Evolutionary conservation across 2,329 filamentous ascomycete species (phyloP).

Genomic region (Phyllosticta paracitricarpa): DNA sequence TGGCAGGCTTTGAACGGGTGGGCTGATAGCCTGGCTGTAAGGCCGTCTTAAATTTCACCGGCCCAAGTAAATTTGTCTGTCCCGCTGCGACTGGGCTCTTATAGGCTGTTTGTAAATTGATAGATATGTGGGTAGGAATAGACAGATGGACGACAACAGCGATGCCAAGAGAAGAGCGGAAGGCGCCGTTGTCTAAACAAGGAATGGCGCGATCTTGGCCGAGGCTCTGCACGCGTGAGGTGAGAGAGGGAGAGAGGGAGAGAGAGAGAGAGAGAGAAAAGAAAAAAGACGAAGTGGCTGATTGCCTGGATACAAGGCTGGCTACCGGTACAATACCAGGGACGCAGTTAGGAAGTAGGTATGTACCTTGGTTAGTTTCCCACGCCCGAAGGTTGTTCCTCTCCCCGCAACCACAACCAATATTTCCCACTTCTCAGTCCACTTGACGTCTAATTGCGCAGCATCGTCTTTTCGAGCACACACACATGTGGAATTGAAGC

Average conservation of each 20-base stretch:
- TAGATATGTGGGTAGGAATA: not conserved
- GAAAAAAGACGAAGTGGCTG: no score
- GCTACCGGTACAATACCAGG: no score
- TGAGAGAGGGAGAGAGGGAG: not conserved
- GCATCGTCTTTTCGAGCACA: not conserved
- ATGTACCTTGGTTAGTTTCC: no score
- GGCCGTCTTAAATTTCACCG: not conserved
- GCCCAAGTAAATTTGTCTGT: not conserved
- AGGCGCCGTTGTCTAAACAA: not conserved
- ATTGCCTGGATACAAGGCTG: no score
- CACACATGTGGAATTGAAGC: not conserved
- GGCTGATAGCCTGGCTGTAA: not conserved
- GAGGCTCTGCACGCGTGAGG: not conserved
- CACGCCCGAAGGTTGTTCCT: no score
- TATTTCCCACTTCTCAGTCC: not conserved
- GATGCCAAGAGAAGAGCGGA: not conserved
- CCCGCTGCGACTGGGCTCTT: not conserved
- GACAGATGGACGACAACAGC: not conserved
- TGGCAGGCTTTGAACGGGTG: not conserved
- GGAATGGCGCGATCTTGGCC: not conserved
- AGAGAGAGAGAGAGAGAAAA: no score
- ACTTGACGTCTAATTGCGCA: not conserved
- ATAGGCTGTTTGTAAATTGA: not conserved
- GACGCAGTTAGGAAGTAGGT: no score
- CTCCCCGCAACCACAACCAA: no score